Conservation (phyloP, 495 filamentous ascomycete genomes). For the Saxophila tyrrhenica region DNA sequence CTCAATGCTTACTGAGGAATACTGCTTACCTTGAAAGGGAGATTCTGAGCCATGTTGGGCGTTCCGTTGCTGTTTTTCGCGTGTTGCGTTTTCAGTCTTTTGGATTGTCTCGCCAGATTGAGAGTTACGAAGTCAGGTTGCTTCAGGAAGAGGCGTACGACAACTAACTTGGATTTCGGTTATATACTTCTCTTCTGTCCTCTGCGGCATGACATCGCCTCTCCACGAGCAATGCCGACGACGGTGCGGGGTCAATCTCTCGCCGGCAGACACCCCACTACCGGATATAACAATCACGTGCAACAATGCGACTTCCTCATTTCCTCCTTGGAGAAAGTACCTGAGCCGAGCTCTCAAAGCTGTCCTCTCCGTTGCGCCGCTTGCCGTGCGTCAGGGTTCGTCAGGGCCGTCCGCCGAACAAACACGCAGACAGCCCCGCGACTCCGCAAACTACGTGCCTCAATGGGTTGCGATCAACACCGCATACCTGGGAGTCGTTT, state of each 20-base stretch:
- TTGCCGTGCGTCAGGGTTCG: no score
- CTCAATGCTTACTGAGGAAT: no score
- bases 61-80: background rate
- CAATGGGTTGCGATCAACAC: background rate
- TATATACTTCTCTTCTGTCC: background rate
- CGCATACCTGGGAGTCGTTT: background rate
- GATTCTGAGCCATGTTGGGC: slow-evolving; percentile 12
- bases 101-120: background rate
- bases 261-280: background rate
- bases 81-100: background rate
- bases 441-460: background rate
- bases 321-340: no score
- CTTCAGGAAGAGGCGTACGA: background rate
- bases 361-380: background rate
- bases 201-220: background rate
- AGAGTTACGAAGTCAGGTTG: background rate
- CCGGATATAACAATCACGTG: background rate
- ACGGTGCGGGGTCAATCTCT: slow-evolving; percentile 2
- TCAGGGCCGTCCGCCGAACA: background rate
- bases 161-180: background rate
- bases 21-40: slow-evolving; percentile 19
- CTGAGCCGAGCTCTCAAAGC: background rate
- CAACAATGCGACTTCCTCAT: background rate
- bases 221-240: background rate
- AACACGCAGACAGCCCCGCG: no score